Conservation (phyloP, 306 rosid genomes). For the Quercus berberidifolia region DNA sequence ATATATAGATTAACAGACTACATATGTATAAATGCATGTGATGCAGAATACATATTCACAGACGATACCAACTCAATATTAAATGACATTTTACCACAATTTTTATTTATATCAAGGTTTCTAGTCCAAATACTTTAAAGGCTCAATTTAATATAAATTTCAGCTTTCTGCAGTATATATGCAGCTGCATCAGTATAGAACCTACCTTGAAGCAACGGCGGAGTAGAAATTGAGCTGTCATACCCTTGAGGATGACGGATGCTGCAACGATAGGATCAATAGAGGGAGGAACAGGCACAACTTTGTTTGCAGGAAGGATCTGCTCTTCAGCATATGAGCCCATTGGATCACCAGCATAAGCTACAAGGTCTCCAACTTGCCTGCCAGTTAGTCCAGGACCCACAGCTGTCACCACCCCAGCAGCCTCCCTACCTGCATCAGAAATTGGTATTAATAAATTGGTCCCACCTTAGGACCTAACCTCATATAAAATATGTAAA, state of each 20-base stretch:
- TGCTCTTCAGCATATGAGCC: conserved; percentile 98
- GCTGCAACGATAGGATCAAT: conserved; percentile 72
- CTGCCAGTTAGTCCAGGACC: conserved; percentile 75
- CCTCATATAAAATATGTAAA: background rate
- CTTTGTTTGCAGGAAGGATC: conserved; percentile 74
- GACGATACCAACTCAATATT: background rate
- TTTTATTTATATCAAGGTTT: background rate
- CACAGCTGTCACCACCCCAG: conserved; percentile 79
- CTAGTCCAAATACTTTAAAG: background rate
- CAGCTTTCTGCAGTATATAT: background rate
- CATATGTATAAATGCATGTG: background rate
- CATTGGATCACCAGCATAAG: conserved; percentile 69
- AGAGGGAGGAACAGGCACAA: conserved; percentile 79
- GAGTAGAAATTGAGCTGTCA: conserved; percentile 69
- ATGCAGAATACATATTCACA: background rate
- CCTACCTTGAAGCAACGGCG: conserved; percentile 78
- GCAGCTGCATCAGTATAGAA: background rate
- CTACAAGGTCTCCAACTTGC: conserved; percentile 81
- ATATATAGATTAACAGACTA: background rate
- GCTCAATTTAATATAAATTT: background rate
- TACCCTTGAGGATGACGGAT: conserved; percentile 75
- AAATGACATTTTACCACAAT: background rate
- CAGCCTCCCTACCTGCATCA: conserved; percentile 78
- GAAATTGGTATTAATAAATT: background rate
- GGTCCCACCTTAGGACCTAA: background rate